Evolutionary conservation across 805 yeast species (phyloP).

Genomic region (Yamadazyma sp.): DNA sequence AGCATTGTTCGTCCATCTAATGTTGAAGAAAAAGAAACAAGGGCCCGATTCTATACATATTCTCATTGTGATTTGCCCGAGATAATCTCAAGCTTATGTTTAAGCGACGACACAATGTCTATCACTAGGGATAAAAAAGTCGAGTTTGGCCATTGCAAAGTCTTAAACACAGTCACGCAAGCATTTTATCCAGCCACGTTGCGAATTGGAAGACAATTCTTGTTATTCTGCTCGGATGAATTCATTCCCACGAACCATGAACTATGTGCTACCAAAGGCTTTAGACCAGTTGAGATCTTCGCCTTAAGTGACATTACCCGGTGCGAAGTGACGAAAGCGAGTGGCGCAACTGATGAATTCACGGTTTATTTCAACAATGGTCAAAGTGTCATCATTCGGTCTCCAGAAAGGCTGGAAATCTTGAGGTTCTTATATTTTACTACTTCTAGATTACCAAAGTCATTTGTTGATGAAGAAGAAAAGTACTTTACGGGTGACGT

Average conservation of each 20-base stretch:
- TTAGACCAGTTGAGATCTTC: conserved; percentile 36
- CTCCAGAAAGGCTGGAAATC: conserved; percentile 53
- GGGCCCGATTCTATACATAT: conserved; percentile 28
- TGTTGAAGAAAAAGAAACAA: conserved; percentile 14
- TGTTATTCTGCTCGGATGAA: conserved; percentile 50
- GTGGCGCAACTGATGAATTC: conserved; percentile 34
- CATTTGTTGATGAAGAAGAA: conserved; percentile 21
- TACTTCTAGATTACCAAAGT: conserved; percentile 51
- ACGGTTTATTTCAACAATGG: conserved; percentile 31
- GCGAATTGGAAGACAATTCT: conserved; percentile 66
- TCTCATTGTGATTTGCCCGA: conserved; percentile 35
- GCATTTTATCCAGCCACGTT: conserved; percentile 59
- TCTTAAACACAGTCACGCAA: conserved; percentile 49
- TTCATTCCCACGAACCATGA: conserved; percentile 20
- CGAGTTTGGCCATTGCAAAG: conserved; percentile 35
- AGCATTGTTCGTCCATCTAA: conserved; percentile 23
- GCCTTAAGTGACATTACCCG: conserved; percentile 32
- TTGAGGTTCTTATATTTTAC: conserved; percentile 69
- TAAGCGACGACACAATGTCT: conserved; percentile 33
- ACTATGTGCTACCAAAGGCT: conserved; percentile 24
- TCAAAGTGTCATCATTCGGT: conserved; percentile 28
- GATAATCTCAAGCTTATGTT: conserved; percentile 34
- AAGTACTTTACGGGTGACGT: conserved; percentile 15
- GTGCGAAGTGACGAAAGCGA: conserved; percentile 35
- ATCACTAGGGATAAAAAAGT: conserved; percentile 40